Conservation (phyloP, 177 flowering plant species). For the Vitis hybrid region DNA sequence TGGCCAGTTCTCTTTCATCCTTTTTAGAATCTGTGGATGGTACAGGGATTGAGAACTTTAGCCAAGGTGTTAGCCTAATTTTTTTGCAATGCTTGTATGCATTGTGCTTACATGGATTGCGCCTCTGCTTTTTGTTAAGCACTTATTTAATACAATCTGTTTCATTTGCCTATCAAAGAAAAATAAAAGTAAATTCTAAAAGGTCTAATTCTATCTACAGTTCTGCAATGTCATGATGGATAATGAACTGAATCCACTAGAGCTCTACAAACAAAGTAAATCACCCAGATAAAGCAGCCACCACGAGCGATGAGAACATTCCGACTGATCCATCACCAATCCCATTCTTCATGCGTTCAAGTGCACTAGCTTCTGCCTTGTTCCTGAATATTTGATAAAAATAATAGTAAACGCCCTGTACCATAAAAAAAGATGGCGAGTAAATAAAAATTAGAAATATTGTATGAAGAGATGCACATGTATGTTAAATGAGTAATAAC, state of each 20-base stretch:
- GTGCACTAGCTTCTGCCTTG: constrained; percentile 74
- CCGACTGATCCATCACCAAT: constrained; percentile 97
- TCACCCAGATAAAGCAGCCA: constrained; percentile 95
- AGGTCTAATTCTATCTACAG: not conserved
- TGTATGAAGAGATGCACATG: not conserved
- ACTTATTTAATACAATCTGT: no score
- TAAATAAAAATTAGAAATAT: constrained; percentile 23
- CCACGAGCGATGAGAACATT: constrained; percentile 87
- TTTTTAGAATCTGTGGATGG: no score
- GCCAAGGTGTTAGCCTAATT: no score
- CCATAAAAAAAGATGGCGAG: constrained; percentile 34
- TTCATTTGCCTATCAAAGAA: no score
- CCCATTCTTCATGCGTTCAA: constrained; percentile 59
- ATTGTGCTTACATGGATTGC: no score
- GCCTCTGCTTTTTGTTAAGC: no score
- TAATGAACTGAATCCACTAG: constrained; percentile 8
- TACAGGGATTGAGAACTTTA: no score
- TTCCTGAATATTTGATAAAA: constrained; percentile 97
- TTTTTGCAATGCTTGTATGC: no score
- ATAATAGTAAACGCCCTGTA: constrained; percentile 99
- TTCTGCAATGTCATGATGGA: not conserved
- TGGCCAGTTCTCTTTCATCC: no score
- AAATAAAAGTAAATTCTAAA: no score
- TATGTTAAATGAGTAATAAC: not conserved
- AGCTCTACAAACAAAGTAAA: constrained; percentile 14